Conservation (phyloP, 768 basidiomycete genomes). For the Boletellus sp. region DNA sequence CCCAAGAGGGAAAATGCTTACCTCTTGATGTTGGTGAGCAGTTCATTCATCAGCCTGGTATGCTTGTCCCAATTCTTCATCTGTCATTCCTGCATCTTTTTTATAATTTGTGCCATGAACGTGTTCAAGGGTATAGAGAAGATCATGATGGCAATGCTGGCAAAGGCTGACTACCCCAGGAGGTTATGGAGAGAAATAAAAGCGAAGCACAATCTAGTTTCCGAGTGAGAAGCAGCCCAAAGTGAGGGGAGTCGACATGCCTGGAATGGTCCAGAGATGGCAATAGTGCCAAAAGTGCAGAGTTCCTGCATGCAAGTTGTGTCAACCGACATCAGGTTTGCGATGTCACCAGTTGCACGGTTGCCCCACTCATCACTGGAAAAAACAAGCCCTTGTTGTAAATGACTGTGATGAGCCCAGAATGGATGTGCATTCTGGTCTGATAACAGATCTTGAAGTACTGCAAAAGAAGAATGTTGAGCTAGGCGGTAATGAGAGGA, state of each 20-base stretch:
- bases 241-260: constrained; percentile 32
- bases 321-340: constrained; percentile 91
- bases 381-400: constrained; percentile 81
- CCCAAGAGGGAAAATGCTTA: constrained; percentile 13
- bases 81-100: constrained; percentile 77
- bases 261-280: constrained; percentile 83
- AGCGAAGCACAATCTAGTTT: constrained; percentile 68
- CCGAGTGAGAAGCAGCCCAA: neutral
- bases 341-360: constrained; percentile 86
- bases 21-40: constrained; percentile 89
- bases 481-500: neutral
- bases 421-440: constrained; percentile 91
- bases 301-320: constrained; percentile 76
- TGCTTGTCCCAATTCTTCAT: constrained; percentile 92
- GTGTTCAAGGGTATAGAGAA: constrained; percentile 75
- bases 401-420: constrained; percentile 80
- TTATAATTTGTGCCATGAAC: constrained; percentile 63
- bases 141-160: constrained; percentile 87
- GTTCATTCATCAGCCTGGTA: constrained; percentile 86
- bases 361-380: constrained; percentile 75
- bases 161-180: constrained; percentile 87
- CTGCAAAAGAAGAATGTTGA: constrained; percentile 31
- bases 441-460: constrained; percentile 84
- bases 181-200: constrained; percentile 88
- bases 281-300: constrained; percentile 79